Evolutionary conservation across 2,329 filamentous ascomycete species (phyloP), one percentile per base, ranked within the genome.

Genomic region (Xylariaceae sp.): DNA sequence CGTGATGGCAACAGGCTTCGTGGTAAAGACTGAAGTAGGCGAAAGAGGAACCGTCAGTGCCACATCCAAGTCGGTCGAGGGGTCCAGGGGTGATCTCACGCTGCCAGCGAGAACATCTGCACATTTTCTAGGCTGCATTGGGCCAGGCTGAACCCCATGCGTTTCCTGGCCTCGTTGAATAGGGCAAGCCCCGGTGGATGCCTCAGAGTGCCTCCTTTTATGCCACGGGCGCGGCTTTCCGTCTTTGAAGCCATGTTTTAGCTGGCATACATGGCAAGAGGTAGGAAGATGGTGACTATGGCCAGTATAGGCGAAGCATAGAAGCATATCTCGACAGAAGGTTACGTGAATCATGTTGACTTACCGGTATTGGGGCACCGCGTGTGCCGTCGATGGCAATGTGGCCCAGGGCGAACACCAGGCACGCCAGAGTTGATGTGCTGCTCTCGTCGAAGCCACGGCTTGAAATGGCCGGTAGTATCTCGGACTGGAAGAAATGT

Each of bases 141-240:
- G 2, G 68, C 68, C 33, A 70, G 47, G 8, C 68, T 61, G 47
- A 77, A 77, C 0, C 76, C 75, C 48, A 78, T 63, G n/a, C 72
- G 61, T 37, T 65, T 67, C 32, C 75, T 63, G 12, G 74, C 76
- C 51, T 79, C 75, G 41, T 80, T 80, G 54, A 79, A 80, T 22
- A 77, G 63, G 1, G 63, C 62, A 3, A 80, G 50, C 1, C 76
- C 76, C 0, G 76, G 75, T 2, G 75, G 75, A 13, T 58, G 59
- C 11, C 62, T 58, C 3, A 53, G 44, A 2, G 65, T 63, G 1
- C 72, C 70, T 10, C 72, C 73, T 25, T 66, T 65, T 16, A 77
- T 57, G 3, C 72, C 72, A 44, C 72, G 73, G 2, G 61, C 51
- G 2, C 61, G 60, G 10, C 65, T 63, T 24, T 68, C 61, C n/a